Percentiles rank a stretch among this genome's conserved stretches.
Evolutionary conservation across 2,329 filamentous ascomycete species (phyloP).

Genomic region (Plenodomus lindquistii): DNA sequence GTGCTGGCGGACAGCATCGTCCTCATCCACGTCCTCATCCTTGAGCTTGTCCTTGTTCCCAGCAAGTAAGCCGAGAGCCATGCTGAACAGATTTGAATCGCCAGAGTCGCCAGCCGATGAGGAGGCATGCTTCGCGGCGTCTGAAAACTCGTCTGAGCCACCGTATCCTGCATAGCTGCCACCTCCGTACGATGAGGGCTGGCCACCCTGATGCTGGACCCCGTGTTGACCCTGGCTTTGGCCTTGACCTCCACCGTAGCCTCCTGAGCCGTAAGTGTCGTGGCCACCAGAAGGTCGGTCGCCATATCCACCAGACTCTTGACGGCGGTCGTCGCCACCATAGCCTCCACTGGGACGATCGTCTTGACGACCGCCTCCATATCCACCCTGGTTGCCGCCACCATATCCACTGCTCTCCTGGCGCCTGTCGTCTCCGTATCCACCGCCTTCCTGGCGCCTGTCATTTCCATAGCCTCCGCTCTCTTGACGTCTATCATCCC

Average conservation of each 20-base stretch:
- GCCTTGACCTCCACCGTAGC: conserved; percentile 24
- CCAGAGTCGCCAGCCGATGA: conserved; percentile 57
- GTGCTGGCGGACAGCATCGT: conserved; percentile 73
- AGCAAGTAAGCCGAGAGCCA: conserved; percentile 58
- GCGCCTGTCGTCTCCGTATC: conserved; percentile 8
- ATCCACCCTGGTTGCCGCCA: neutral
- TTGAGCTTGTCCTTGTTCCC: conserved; percentile 57
- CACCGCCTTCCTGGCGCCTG: conserved; percentile 11
- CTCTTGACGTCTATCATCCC: conserved; percentile 12
- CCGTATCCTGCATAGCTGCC: conserved; percentile 27
- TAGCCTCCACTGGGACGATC: conserved; percentile 15
- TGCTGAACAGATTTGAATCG: conserved; percentile 58
- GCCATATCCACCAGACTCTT: conserved; percentile 22
- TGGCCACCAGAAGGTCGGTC: conserved; percentile 28
- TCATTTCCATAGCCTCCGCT: conserved; percentile 6
- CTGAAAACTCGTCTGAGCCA: conserved; percentile 56
- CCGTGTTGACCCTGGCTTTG: conserved; percentile 2
- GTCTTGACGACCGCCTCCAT: conserved; percentile 4
- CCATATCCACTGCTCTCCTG: conserved; percentile 2
- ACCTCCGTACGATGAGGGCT: conserved; percentile 49
- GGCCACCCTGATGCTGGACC: conserved; percentile 18
- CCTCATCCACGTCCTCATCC: conserved; percentile 62
- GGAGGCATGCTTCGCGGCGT: conserved; percentile 59
- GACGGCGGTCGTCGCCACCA: conserved; percentile 20
- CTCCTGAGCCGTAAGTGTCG: conserved; percentile 13